Evolutionary conservation across 352 stramenopile genomes (phyloP).

Genomic region (Globisporangium uncinulatum): DNA sequence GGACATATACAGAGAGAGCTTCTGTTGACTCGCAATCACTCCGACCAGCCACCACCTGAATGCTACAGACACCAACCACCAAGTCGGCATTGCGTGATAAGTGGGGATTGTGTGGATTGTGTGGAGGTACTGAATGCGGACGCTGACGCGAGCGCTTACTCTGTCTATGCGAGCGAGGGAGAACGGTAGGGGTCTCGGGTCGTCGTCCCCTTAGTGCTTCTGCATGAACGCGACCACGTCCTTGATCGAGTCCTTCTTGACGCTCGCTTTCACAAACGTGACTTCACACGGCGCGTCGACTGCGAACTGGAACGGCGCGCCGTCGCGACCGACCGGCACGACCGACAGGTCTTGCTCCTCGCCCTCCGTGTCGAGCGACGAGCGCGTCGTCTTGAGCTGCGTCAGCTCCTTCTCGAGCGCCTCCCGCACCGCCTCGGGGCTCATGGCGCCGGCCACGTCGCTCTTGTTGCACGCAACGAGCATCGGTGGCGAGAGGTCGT

Average conservation of each 20-base stretch:
- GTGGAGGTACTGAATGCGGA: too few species aligned
- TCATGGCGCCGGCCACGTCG: slow-evolving; percentile 41
- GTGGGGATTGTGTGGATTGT: too few species aligned
- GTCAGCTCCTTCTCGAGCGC: slow-evolving; percentile 79
- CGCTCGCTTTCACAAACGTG: slow-evolving; percentile 60
- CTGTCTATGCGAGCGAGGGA: too few species aligned
- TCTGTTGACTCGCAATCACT: too few species aligned
- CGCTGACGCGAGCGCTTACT: too few species aligned
- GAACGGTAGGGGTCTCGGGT: neutral
- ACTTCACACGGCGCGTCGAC: slow-evolving; percentile 79
- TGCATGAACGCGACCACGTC: slow-evolving; percentile 70
- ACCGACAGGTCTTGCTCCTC: slow-evolving; percentile 65
- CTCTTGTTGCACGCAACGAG: slow-evolving; percentile 85
- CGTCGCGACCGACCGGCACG: slow-evolving; percentile 76
- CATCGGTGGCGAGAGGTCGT: slow-evolving; percentile 62
- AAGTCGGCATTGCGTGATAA: too few species aligned
- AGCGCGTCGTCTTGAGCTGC: slow-evolving; percentile 82
- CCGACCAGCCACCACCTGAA: too few species aligned
- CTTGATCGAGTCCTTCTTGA: slow-evolving; percentile 57
- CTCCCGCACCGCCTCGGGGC: slow-evolving; percentile 40
- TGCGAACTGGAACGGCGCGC: slow-evolving; percentile 66
- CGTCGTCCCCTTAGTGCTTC: slow-evolving; percentile 36
- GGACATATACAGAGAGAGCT: too few species aligned
- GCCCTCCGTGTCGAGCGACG: slow-evolving; percentile 77
- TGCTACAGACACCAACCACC: too few species aligned